Percentiles rank a stretch among this genome's conserved stretches.
These are phyloP conservation scores for Colletotrichum plurivorum DNA, from an alignment of 2,329 filamentous ascomycete genomes.

Conservation along the genomic window DNA sequence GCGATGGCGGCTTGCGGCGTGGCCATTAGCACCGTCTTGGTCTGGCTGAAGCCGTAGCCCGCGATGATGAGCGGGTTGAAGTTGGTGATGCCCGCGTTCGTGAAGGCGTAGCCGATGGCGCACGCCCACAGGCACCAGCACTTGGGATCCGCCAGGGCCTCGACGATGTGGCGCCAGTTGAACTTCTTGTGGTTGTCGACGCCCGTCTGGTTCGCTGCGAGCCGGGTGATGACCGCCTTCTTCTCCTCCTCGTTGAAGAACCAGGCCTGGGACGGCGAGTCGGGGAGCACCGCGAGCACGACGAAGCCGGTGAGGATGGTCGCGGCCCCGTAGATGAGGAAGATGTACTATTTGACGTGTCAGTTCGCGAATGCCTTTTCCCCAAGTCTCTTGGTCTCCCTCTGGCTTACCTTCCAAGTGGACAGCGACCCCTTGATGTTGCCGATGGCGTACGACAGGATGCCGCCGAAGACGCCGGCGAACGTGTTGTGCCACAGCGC, in stretches of 20 bases:
- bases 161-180: conserved; percentile 67
- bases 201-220: conserved; percentile 82
- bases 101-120: conserved; percentile 73
- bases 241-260: conserved; percentile 76
- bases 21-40: conserved; percentile 58
- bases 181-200: conserved; percentile 77
- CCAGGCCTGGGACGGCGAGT: conserved; percentile 67
- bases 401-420: conserved; percentile 52
- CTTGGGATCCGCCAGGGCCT: conserved; percentile 63
- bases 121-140: conserved; percentile 73
- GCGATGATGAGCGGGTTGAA: conserved; percentile 73
- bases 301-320: conserved; percentile 71
- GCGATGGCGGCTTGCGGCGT: conserved; percentile 51
- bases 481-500: conserved; percentile 72
- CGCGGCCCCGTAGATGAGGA: conserved; percentile 72
- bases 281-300: conserved; percentile 70
- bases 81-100: conserved; percentile 78
- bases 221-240: conserved; percentile 76
- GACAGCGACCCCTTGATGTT: conserved; percentile 45
- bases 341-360: conserved; percentile 62
- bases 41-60: conserved; percentile 73
- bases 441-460: conserved; percentile 61
- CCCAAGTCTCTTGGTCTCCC: background rate
- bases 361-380: conserved; percentile 36
- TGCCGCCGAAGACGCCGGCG: conserved; percentile 61